A percentile compares a stretch with the other conserved stretches of the same genome.
phyloP scores from a whole-genome alignment of 139 green algal genomes.

The Picochlorum sp. region DNA sequence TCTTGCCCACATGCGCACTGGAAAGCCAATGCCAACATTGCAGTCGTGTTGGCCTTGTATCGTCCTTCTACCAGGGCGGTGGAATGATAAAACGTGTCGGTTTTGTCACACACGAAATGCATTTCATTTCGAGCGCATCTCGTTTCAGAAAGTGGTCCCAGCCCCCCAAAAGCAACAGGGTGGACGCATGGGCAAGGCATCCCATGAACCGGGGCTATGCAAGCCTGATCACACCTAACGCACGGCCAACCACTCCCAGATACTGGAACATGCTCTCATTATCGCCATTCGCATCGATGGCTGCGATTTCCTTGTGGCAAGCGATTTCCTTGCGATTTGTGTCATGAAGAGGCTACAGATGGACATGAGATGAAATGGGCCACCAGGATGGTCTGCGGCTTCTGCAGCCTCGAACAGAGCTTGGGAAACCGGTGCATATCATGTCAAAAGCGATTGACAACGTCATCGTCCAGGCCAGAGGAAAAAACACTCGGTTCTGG shows the following conservation, averaged over 20 bases:
- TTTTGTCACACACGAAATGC: slow-evolving; percentile 11
- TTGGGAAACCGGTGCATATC: slow-evolving; percentile 19
- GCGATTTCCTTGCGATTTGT: slow-evolving; percentile 41
- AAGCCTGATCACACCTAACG: neutral
- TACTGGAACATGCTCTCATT: slow-evolving; percentile 61
- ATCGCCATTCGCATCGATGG: slow-evolving; percentile 63
- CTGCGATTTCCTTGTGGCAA: slow-evolving; percentile 65
- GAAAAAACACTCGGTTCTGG: slow-evolving; percentile 35
- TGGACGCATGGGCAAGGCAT: neutral
- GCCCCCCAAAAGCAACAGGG: neutral
- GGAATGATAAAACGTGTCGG: slow-evolving; percentile 20
- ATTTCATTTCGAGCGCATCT: slow-evolving; percentile 17
- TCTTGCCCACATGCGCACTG: slow-evolving; percentile 31
- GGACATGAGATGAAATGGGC: slow-evolving; percentile 41
- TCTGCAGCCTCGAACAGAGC: slow-evolving; percentile 30
- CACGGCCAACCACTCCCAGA: slow-evolving; percentile 44
- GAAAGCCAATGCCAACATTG: slow-evolving; percentile 36
- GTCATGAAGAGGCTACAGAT: slow-evolving; percentile 38
- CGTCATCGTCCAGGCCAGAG: slow-evolving; percentile 17
- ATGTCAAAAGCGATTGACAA: slow-evolving; percentile 38
- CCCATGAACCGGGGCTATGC: neutral
- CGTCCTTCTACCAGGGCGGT: slow-evolving; percentile 13
- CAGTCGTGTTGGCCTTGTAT: slow-evolving; percentile 10
- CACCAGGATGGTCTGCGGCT: slow-evolving; percentile 37
- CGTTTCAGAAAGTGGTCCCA: neutral